Evolutionary conservation across 2,329 filamentous ascomycete genomes (phyloP).

Genomic region (Parastagonospora avenae): DNA sequence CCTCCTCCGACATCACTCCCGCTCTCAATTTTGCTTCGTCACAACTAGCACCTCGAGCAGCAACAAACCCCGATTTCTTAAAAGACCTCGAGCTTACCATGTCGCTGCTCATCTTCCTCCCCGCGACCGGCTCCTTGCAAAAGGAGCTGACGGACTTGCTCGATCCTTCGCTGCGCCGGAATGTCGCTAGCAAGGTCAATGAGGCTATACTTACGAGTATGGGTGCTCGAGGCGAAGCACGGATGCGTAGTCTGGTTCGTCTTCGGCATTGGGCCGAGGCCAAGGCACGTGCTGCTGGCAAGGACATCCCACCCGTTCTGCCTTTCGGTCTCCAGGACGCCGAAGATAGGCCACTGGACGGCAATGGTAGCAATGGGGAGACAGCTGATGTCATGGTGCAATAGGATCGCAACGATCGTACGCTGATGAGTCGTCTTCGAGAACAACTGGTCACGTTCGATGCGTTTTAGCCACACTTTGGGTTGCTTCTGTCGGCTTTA

Average conservation of each 20-base stretch:
- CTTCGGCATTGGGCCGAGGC: constrained; percentile 85
- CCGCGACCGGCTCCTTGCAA: constrained; percentile 69
- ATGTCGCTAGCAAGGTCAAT: constrained; percentile 88
- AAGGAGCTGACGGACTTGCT: constrained; percentile 77
- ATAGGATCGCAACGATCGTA: constrained; percentile 3
- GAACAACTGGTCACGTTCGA: not conserved
- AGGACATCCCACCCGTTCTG: constrained; percentile 48
- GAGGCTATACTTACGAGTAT: constrained; percentile 80
- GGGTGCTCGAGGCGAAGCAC: constrained; percentile 75
- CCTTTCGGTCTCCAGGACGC: constrained; percentile 50
- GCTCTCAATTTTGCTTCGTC: constrained; percentile 87
- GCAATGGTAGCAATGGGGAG: constrained; percentile 43
- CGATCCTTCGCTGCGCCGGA: constrained; percentile 76
- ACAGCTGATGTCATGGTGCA: constrained; percentile 44
- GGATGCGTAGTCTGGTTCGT: constrained; percentile 79
- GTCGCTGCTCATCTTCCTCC: constrained; percentile 85
- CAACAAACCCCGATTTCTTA: constrained; percentile 79
- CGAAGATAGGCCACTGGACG: constrained; percentile 27
- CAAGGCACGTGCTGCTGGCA: constrained; percentile 55
- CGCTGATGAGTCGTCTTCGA: not conserved
- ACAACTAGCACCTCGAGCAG: constrained; percentile 84
- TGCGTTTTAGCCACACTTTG: too few relatives aligned
- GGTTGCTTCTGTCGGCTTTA: too few relatives aligned
- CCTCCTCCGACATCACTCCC: constrained; percentile 73
- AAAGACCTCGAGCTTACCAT: constrained; percentile 91